These are phyloP conservation scores for Colletotrichum kahawae DNA, from an alignment of 2,329 filamentous ascomycete species.

Conservation along the genomic window DNA sequence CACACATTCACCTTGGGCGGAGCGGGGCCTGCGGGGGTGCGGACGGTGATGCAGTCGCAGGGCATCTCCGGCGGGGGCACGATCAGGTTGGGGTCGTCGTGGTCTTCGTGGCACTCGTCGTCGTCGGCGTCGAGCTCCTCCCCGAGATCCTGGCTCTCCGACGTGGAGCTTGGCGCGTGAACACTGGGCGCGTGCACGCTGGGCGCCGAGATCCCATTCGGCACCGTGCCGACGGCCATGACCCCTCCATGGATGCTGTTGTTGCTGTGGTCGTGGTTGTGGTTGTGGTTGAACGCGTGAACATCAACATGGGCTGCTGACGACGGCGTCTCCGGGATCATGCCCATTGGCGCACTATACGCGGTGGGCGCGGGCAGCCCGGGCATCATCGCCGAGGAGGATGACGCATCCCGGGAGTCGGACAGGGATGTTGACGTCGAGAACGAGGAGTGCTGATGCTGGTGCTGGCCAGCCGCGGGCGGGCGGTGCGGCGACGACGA, in stretches of 20 bases:
- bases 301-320: background rate
- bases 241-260: background rate
- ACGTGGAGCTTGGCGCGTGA: background rate
- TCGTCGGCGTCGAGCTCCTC: background rate
- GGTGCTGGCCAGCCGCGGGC: background rate
- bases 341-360: background rate
- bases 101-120: background rate
- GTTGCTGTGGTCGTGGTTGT: background rate
- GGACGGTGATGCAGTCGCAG: slow-evolving; percentile 1
- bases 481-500: background rate
- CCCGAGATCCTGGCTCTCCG: slow-evolving; percentile 5
- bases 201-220: background rate
- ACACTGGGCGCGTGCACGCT: slow-evolving; percentile 4
- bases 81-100: background rate
- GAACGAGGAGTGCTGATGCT: background rate
- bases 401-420: background rate
- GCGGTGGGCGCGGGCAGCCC: background rate
- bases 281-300: background rate
- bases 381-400: background rate
- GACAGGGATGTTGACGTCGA: background rate
- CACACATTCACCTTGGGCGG: slow-evolving; percentile 25
- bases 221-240: background rate
- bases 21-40: background rate
- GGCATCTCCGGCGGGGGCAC: background rate
- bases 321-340: background rate